These are phyloP conservation scores for Aspergillus egyptiacus DNA, from an alignment of 495 filamentous ascomycete genomes.

Conservation along the genomic window DNA sequence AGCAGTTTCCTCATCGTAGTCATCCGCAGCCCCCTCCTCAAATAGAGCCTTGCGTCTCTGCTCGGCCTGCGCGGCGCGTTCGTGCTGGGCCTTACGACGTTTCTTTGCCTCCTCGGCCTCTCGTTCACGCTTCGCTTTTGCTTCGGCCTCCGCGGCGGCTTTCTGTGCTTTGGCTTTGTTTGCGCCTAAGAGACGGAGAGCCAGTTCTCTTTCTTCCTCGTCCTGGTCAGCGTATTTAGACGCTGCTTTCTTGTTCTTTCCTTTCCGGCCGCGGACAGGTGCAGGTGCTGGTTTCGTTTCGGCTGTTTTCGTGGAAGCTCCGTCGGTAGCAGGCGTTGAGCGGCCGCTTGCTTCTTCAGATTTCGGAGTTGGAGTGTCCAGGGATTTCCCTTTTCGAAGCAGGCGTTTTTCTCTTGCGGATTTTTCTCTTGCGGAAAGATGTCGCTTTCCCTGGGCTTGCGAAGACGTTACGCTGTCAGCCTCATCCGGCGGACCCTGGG, in stretches of 20 bases:
- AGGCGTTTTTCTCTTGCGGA: conserved; percentile 47
- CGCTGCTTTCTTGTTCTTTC: conserved; percentile 81
- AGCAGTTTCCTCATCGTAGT: conserved; percentile 51
- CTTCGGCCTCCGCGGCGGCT: conserved; percentile 43
- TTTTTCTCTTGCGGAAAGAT: conserved; percentile 48
- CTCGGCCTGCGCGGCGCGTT: conserved; percentile 59
- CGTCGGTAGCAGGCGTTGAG: conserved; percentile 7
- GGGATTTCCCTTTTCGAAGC: conserved; percentile 40
- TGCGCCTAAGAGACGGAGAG: conserved; percentile 75
- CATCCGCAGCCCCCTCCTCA: conserved; percentile 48
- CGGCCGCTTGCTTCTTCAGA: conserved; percentile 9
- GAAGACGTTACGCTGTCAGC: conserved; percentile 15
- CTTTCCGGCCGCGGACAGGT: conserved; percentile 69
- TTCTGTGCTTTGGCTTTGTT: conserved; percentile 50
- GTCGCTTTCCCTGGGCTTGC: conserved; percentile 25
- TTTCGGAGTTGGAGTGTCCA: conserved; percentile 17
- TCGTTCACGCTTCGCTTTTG: conserved; percentile 50
- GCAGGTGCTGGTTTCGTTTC: conserved; percentile 25
- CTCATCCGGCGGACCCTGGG: conserved; percentile 8
- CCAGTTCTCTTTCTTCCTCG: conserved; percentile 80
- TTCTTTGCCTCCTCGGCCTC: conserved; percentile 60
- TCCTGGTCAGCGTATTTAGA: conserved; percentile 92
- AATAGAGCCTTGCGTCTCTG: conserved; percentile 52
- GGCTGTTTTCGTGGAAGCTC: conserved; percentile 7
- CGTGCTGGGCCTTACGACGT: conserved; percentile 72